Conservation (phyloP, 78 protist genomes). For the Acrasis kona region DNA sequence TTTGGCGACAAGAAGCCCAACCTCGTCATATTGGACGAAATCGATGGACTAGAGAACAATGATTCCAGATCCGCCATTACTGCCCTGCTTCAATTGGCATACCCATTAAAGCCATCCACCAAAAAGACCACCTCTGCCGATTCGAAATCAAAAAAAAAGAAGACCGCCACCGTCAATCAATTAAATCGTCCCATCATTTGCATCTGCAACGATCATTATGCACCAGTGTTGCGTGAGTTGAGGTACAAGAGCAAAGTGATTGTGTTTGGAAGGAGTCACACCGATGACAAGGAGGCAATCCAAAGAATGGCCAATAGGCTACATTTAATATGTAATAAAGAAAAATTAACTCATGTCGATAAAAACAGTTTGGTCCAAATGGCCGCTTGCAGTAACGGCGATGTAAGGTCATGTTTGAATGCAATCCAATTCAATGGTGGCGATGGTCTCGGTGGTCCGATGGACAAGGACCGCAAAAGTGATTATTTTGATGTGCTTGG, state of each 20-base stretch:
- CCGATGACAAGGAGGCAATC: background rate
- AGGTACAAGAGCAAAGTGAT: constrained; percentile 59
- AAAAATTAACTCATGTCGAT: background rate
- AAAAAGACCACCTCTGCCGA: no score
- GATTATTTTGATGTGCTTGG: background rate
- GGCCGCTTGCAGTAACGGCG: background rate
- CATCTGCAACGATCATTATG: constrained; percentile 37
- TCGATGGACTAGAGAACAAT: constrained; percentile 6
- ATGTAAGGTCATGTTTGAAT: background rate
- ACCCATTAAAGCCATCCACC: no score
- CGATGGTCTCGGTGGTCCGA: background rate
- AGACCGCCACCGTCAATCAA: constrained; percentile 1
- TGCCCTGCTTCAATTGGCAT: background rate
- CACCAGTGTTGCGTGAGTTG: constrained; percentile 49
- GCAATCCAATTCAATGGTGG: background rate
- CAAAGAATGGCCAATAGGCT: background rate
- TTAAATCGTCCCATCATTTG: constrained; percentile 26
- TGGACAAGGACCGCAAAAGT: background rate
- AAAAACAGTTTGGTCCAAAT: background rate
- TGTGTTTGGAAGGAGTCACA: constrained; percentile 21
- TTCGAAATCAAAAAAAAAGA: background rate
- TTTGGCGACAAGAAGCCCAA: constrained; percentile 5
- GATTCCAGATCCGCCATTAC: background rate
- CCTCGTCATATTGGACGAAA: constrained; percentile 12
- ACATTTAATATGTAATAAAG: background rate